Evolutionary conservation across 2,329 filamentous ascomycete species (phyloP).

Genomic region (Nectriaceae sp.): DNA sequence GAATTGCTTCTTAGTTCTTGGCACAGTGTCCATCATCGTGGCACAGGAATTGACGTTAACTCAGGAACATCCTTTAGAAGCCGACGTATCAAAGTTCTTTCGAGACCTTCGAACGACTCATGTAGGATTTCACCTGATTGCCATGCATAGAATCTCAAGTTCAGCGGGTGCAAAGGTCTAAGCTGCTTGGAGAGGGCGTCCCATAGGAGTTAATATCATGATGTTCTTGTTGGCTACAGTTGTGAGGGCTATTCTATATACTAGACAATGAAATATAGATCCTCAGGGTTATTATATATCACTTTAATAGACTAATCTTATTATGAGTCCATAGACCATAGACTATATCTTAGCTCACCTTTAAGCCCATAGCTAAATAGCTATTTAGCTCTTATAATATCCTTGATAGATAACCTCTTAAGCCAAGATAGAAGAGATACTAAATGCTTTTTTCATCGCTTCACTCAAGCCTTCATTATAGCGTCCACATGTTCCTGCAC

Average conservation of each 20-base stretch:
- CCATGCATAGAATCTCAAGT: constrained; percentile 1
- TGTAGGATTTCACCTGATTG: not conserved
- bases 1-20: not conserved
- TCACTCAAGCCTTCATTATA: constrained; percentile 1
- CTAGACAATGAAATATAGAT: too few species aligned
- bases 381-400: not conserved
- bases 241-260: too few species aligned
- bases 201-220: too few species aligned
- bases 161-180: not conserved
- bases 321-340: too few species aligned
- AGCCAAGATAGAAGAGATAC: not conserved
- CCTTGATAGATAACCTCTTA: not conserved
- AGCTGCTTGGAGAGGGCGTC: not conserved
- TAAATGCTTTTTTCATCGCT: not conserved
- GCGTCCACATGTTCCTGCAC: constrained; percentile 14
- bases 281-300: too few species aligned
- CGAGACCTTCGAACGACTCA: not conserved
- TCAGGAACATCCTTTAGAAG: not conserved
- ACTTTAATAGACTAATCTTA: too few species aligned
- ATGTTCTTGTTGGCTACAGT: too few species aligned
- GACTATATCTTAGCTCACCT: too few species aligned
- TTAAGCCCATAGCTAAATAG: not conserved
- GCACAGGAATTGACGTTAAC: not conserved
- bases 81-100: not conserved
- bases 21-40: not conserved